Evolutionary conservation across 2,329 filamentous ascomycete species (phyloP), one percentile per base, ranked within the genome.

Genomic region (Sphaerulina musiva): DNA sequence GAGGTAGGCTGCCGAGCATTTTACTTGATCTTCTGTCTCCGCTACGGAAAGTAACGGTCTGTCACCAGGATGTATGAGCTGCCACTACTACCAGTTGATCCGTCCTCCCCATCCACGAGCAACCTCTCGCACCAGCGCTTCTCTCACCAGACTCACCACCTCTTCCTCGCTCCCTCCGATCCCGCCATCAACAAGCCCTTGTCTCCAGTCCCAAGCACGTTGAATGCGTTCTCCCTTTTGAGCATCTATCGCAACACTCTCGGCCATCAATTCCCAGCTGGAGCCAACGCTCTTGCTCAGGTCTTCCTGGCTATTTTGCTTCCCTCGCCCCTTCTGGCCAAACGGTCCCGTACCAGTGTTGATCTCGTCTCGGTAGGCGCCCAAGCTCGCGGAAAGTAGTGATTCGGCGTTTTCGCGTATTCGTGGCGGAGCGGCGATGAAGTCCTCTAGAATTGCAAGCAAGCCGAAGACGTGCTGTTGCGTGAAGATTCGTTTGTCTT

Each of bases 401-500:
- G 58, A 59, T 43, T 64, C 65, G 6, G 64, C 65, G 34, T 65
- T 59, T 29, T 64, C 64, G 6, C 61, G 57, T 8, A 69, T 62
- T 7, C 67, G 59, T 5, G 52, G 57, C 2, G 61, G 58, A 5
- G 59, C 61, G 1, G 62, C 57, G 14, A 57, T 55, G 46, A 67
- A 67, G 48, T 68, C 67, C 52, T 68, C 68, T 1, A 66, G 56
- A 6, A 67, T 53, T 4, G 63, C 53, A 6, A 69, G 53, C 3
- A 64, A 52, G 2, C 60, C 45, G 54, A 66, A 66, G 12, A 66
- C 48, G 38, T 68, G 64, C 3, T 60, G 47, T 55, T 62, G 55
- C 9, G 57, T 62, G 40, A 66, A 65, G 20, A 65, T 58, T n/a
- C 59, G 51, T 42, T 57, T 69, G 70, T 69, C 68, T 76, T 77